Evolutionary conservation across 805 yeast genomes (phyloP).

Genomic region (Kodamaea lidongshanica): DNA sequence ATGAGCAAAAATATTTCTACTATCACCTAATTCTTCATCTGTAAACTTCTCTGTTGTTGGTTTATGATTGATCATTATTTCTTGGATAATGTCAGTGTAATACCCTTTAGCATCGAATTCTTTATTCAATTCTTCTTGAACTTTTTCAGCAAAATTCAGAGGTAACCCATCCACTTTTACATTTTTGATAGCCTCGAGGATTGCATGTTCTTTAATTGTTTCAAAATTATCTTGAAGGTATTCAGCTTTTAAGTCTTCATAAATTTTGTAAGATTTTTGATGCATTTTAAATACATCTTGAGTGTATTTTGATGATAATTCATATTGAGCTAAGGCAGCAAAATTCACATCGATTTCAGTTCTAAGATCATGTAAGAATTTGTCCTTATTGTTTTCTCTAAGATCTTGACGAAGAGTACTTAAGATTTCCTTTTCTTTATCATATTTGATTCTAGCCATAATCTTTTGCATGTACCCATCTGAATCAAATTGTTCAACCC

Average conservation of each 20-base stretch:
- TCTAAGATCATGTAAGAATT: constrained; percentile 8
- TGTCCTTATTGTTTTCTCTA: constrained; percentile 5
- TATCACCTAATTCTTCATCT: constrained; percentile 14
- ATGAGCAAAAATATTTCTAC: constrained; percentile 8
- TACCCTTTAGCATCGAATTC: constrained; percentile 8
- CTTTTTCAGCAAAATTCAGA: constrained; percentile 7
- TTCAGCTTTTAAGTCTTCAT: constrained; percentile 12
- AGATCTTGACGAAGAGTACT: constrained; percentile 9
- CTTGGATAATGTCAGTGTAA: constrained; percentile 11
- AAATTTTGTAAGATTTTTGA: constrained; percentile 9
- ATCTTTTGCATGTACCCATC: constrained; percentile 7
- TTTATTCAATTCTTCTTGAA: constrained; percentile 7
- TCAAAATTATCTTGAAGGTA: constrained; percentile 9
- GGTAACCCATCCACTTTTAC: constrained; percentile 8
- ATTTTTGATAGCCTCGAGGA: constrained; percentile 11
- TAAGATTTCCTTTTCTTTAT: constrained; percentile 9
- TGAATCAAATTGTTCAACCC: constrained; percentile 8
- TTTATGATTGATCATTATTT: constrained; percentile 10
- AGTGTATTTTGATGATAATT: constrained; percentile 11
- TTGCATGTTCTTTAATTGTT: constrained; percentile 10
- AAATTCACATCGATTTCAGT: constrained; percentile 9
- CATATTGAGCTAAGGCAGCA: constrained; percentile 8
- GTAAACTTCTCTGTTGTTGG: constrained; percentile 11
- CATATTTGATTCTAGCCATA: constrained; percentile 6
- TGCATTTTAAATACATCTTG: constrained; percentile 10